Evolutionary conservation across 495 filamentous ascomycete genomes (phyloP), one percentile per base, ranked within the genome.

Genomic region (Hypoxylon intermedium): DNA sequence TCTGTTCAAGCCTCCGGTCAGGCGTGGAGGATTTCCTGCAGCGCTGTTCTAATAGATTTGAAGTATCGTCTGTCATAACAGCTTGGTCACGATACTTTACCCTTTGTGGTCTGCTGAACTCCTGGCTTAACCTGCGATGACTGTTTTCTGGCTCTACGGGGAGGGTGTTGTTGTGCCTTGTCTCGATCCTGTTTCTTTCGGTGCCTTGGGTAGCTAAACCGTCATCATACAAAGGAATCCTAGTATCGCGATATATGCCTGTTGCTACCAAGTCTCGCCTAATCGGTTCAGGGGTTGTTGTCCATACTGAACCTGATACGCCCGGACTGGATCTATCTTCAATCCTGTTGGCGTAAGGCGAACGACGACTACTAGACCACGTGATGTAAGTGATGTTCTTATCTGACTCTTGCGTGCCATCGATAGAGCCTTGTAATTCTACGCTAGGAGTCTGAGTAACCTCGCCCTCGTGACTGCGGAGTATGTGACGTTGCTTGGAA

Each of bases 281-380:
- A 30, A 52, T 52, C 12, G 46, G 24, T 16, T 69, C 63, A 3
- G 70, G 63, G 28, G 60, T 71, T 19, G 42, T 37, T 12, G 67
- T 45, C 54, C 49, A 38, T 13, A 43, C 26, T 15, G 53, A 50
- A 30, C 44, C 53, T 41, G 58, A 19, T 24, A 9, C 12, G 11
- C 37, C 31, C 21, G 40, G 36, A 7, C 24, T 42, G 37, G 41
- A 44, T 12, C 30, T 36, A 33, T 33, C 42, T 5, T 20, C 24
- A 30, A 40, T 12, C 21, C n/a, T 24, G n/a, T 30, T 53, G 24
- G 19, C 5, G 16, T 24, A 50, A 9, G 54, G 59, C 5, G 65
- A 62, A 2, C 59, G 24, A 3, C 67, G 49, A 48, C 61, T 70
- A 16, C 24, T 71, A 5, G 72, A 68, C 74, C 72, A 74, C 7